Base-by-base conservation (phyloP, 108 stramenopile genomes). In the Schizochytrium sp. region DNA sequence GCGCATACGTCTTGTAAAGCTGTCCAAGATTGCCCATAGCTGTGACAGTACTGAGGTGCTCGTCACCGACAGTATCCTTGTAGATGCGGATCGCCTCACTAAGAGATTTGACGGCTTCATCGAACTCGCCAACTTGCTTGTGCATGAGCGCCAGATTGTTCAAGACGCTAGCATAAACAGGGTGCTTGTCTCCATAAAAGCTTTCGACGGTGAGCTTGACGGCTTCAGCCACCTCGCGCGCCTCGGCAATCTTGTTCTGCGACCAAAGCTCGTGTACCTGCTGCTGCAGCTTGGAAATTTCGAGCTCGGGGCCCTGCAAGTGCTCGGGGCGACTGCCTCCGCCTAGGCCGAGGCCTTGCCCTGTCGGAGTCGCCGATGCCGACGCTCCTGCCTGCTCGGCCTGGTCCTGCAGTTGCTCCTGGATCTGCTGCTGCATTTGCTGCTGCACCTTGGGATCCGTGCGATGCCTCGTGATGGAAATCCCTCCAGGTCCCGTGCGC, bases 61-160 rank as follows among this genome's bases (percentile, higher is more conserved):
- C 48, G 25, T 83, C 76, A 5, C 76, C 76, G 23, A 83, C 45
- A 53, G 76, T 83, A 23, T 83, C 76, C 51, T 53, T 83, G 76
- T 83, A 83, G 23, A 83, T 28, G n/a, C 76, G 76, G 25, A 83
- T 53, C 12, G 76, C 76, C 23, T 83, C 76, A 3, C 48, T 53
- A 0, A 48, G 48, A 5, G 71, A n/a, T 21, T 88, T 23, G 12
- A 88, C 29, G 0, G 88, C 88, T 25, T 88, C 63, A 19, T 72
- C 44, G 19, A 41, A 72, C 44, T 58, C 48, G 44, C 71, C 69
- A 14, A 72, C 41, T 5, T 48, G 48, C 51, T 88, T 88, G 88
- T 88, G 71, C 60, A 88, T 69, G n/a, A 88, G 41, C 34, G 69
- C 88, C 48, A 88, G 41, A 51, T 88, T 88, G 69, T 88, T 88